Evolutionary conservation across 768 basidiomycete genomes (phyloP).

Genomic region (Tulasnella sp.): DNA sequence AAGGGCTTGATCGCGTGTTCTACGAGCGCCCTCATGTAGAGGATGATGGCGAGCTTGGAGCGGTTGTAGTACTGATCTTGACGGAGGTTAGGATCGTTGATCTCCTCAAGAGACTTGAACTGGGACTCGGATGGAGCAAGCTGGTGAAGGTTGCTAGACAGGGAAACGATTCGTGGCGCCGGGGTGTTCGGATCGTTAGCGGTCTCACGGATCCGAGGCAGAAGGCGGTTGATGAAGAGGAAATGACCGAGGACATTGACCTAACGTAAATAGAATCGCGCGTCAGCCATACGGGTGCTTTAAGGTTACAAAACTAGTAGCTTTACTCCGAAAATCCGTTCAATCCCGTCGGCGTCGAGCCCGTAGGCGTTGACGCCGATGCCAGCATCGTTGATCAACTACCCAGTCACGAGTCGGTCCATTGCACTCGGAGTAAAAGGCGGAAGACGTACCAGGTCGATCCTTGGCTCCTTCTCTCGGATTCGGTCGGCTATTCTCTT

Average conservation of each 20-base stretch:
- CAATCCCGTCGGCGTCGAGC: constrained; percentile 36
- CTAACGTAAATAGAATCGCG: background rate
- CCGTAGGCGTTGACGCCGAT: constrained; percentile 38
- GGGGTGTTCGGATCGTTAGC: constrained; percentile 33
- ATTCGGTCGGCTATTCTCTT: constrained; percentile 37
- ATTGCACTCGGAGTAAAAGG: background rate
- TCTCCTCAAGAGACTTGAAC: constrained; percentile 43
- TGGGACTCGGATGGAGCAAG: constrained; percentile 39
- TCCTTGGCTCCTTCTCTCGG: constrained; percentile 30
- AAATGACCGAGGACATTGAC: constrained; percentile 44
- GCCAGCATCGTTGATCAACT: constrained; percentile 38
- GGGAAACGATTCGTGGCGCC: constrained; percentile 43
- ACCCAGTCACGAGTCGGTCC: background rate
- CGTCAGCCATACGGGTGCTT: background rate
- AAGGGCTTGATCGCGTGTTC: constrained; percentile 40
- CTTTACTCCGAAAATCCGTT: constrained; percentile 32
- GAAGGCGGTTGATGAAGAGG: constrained; percentile 45
- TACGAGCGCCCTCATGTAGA: constrained; percentile 40
- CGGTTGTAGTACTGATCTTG: constrained; percentile 42
- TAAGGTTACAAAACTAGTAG: background rate
- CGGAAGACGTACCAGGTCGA: constrained; percentile 32
- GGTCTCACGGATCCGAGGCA: constrained; percentile 43
- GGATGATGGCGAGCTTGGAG: constrained; percentile 44
- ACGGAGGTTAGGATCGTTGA: constrained; percentile 39
- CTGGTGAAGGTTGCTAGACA: constrained; percentile 44